Conservation (phyloP, 2,329 filamentous ascomycete genomes). For the Monilinia laxa region DNA sequence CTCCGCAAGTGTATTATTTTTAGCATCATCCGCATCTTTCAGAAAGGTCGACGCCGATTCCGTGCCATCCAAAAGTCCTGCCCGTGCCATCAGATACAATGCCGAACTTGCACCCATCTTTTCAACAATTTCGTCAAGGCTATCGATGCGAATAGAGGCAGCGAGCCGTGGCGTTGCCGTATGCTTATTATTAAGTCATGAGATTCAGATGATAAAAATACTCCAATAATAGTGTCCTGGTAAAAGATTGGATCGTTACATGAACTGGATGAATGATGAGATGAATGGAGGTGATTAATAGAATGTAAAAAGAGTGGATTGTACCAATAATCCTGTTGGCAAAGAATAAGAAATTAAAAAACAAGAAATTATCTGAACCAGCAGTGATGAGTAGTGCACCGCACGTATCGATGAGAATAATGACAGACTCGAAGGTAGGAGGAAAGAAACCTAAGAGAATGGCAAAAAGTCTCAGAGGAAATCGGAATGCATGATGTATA, state of each 20-base stretch:
- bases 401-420: slow-evolving; percentile 34
- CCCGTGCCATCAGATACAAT: slow-evolving; percentile 33
- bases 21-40: slow-evolving; percentile 24
- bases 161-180: slow-evolving; percentile 38
- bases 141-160: slow-evolving; percentile 33
- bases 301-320: slow-evolving; percentile 30
- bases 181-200: slow-evolving; percentile 39
- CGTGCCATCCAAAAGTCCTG: slow-evolving; percentile 16
- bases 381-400: slow-evolving; percentile 37
- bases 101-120: slow-evolving; percentile 33
- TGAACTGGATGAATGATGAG: slow-evolving; percentile 11
- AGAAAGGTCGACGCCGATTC: slow-evolving; percentile 21
- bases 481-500: slow-evolving; percentile 40
- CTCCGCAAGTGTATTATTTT: slow-evolving; percentile 24
- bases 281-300: slow-evolving; percentile 18
- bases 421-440: slow-evolving; percentile 32
- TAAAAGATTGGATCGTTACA: slow-evolving; percentile 27
- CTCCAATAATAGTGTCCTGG: slow-evolving; percentile 27
- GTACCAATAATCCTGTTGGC: slow-evolving; percentile 37
- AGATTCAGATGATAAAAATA: slow-evolving; percentile 29
- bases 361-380: slow-evolving; percentile 39
- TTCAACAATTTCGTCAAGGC: slow-evolving; percentile 23
- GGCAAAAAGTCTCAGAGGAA: slow-evolving; percentile 27
- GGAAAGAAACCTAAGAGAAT: slow-evolving; percentile 33
- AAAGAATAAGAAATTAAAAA: slow-evolving; percentile 33